Percentiles rank a stretch among this genome's conserved stretches.
Conservation (phyloP, 176 grass and related monocot genomes). For the Carex pumila region DNA sequence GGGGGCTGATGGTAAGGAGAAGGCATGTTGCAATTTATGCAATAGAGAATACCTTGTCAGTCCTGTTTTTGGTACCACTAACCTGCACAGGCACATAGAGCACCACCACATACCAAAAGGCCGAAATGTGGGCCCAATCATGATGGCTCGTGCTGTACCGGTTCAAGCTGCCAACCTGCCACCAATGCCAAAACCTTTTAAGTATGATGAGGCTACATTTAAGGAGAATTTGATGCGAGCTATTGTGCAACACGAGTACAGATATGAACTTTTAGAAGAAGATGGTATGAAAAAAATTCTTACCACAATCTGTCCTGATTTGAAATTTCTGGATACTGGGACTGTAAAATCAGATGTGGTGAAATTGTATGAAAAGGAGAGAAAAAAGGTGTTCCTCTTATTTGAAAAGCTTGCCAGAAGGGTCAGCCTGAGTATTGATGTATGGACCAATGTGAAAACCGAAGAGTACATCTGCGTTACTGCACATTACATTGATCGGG, state of each 20-base stretch:
- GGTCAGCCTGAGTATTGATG: constrained; percentile 24
- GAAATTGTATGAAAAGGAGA: constrained; percentile 21
- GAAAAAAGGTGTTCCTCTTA: constrained; percentile 17
- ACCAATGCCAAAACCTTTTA: constrained; percentile 9
- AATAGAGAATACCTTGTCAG: constrained; percentile 23
- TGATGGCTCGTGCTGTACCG: constrained; percentile 12
- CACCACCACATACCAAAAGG: constrained; percentile 23
- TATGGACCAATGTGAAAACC: constrained; percentile 29
- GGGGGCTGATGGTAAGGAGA: constrained; percentile 22
- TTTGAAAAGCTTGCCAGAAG: constrained; percentile 19
- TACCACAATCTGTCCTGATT: constrained; percentile 18
- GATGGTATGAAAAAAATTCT: constrained; percentile 11
- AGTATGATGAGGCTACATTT: constrained; percentile 17
- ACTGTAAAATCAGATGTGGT: constrained; percentile 14
- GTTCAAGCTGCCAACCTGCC: background rate
- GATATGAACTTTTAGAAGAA: constrained; percentile 21
- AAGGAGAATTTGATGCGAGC: constrained; percentile 13
- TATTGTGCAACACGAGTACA: constrained; percentile 14
- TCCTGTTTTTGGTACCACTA: constrained; percentile 26
- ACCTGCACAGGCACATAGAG: constrained; percentile 17
- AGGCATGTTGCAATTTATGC: constrained; percentile 24
- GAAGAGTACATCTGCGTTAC: constrained; percentile 23
- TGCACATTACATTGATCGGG: constrained; percentile 23
- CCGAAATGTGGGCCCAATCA: constrained; percentile 1
- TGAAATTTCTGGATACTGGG: constrained; percentile 16